Evolutionary conservation across 2,329 filamentous ascomycete genomes (phyloP), one percentile per base, ranked within the genome.

Genomic region (Coleophoma eucalyptorum): DNA sequence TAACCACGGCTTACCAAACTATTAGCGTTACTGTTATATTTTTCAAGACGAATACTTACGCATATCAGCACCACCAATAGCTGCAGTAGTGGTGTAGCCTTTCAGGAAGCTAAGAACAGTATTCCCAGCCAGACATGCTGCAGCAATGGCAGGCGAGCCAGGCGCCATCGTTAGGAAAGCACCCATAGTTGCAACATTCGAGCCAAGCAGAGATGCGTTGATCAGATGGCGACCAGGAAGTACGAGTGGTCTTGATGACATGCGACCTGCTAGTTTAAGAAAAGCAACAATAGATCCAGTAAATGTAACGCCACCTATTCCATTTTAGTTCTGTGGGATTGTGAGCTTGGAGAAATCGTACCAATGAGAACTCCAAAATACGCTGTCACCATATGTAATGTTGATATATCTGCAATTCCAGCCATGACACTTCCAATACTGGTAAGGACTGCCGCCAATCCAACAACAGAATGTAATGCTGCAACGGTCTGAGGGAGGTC

Each of bases 41-140:
- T 1, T 20, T 20, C 15, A 6, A 10, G 7, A 33, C 15, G 38
- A 16, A 34, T 4, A 66, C 65, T 62, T 71, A 69, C 82, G 90
- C 90, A 96, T 96, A 63, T 96, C 91, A 12, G 90, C 90, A n/a
- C 90, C 91, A 19, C 91, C 91, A 62, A 96, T 95, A 0, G 89
- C 89, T 2, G 90, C 80, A 0, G 91, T 96, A 0, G 90, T 95
- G 0, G 90, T 96, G 64, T 83, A 95, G 7, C 91, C 91, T 67
- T 96, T 93, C 55, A 87, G 72, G 67, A 96, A 96, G 53, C 87
- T 92, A 20, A 96, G 73, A 0, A 81, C 73, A 0, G 90, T 84
- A 64, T 89, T 96, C 38, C 87, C 87, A 21, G 84, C 82, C 1
- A 96, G 73, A 43, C 89, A 91, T 1, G 82, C 83, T 1, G 90